phyloP scores from a whole-genome alignment of 495 filamentous ascomycete species.

The Trichoderma gamsii region DNA sequence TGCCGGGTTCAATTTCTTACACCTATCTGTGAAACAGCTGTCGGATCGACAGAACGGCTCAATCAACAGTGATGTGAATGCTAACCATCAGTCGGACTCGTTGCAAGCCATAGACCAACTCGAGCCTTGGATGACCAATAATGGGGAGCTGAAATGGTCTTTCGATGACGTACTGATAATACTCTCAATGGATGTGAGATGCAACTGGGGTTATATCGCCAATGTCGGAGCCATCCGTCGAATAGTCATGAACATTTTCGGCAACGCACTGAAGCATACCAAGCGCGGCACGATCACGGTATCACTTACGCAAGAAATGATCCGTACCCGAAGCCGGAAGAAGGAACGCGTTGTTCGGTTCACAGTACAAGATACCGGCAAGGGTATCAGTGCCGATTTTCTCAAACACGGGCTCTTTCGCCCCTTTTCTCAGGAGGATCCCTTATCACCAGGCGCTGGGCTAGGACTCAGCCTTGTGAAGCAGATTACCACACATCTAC shows the following conservation, averaged over 20 bases:
- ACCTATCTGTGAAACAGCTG: slow-evolving; percentile 19
- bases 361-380: slow-evolving; percentile 57
- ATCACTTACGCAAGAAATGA: slow-evolving; percentile 43
- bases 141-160: slow-evolving; percentile 15
- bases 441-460: slow-evolving; percentile 58
- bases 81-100: background rate
- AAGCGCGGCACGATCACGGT: slow-evolving; percentile 59
- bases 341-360: slow-evolving; percentile 29
- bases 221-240: slow-evolving; percentile 46
- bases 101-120: background rate
- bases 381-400: slow-evolving; percentile 63
- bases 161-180: slow-evolving; percentile 45
- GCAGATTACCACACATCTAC: slow-evolving; percentile 53
- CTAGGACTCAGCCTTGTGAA: slow-evolving; percentile 64
- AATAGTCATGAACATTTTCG: slow-evolving; percentile 75
- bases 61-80: slow-evolving; percentile 20
- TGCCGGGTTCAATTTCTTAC: slow-evolving; percentile 42
- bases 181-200: slow-evolving; percentile 52
- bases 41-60: background rate
- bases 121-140: background rate
- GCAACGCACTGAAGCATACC: slow-evolving; percentile 80
- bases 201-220: slow-evolving; percentile 57
- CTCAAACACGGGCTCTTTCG: slow-evolving; percentile 59
- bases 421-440: slow-evolving; percentile 67
- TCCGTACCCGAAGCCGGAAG: slow-evolving; percentile 26